Base-by-base conservation (phyloP, 192 early-diverging fungal genomes). In the Phlyctochytrium planicorne region DNA sequence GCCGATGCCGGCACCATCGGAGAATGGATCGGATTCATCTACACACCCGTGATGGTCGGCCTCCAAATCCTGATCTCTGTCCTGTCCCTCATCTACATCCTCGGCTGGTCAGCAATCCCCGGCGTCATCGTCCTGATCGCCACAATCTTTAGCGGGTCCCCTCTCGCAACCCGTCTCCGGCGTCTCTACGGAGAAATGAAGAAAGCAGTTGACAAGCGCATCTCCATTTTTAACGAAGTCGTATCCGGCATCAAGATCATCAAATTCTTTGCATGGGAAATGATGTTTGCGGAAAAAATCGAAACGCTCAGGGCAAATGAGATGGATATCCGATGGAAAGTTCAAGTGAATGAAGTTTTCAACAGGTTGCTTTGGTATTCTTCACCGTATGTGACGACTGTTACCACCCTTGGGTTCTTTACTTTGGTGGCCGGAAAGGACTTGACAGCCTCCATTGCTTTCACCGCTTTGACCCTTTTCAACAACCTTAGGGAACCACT, bases 21-120 rank as follows among this genome's bases (percentile, higher is more conserved):
- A 1, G 52, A 68, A 16, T 70, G 52, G 59, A 24, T 62, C 63
- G 52, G 40, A 23, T 12, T 40, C 24, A 16, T 64, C 27, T 66
- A 55, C 27, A 37, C 50, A 6, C 34, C 66, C 27, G 27, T 60
- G 24, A 57, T 67, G 6, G 53, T 31, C 14, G 55, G 6, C 14
- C 33, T 59, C 17, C 24, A 34, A 1, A 55, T 76, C 50, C 29
- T 82, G 20, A 64, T 91, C 17, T 89, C 84, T 20, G 70, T 90
- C 4, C 76, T 75, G 72, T 84, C 80, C 63, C 74, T 95, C 52
- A 88, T 90, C 72, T 73, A 64, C 50, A 73, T 94, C 47, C 78
- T 96, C 55, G 93, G 93, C 25, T 73, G 81, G 30, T 76, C 91
- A 20, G 90, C 93, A n/a, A 59, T 94, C 25, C 80, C 87, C 36